Conservation (phyloP, 129 eudicot genomes). For the Centrapalus pauciflorus region DNA sequence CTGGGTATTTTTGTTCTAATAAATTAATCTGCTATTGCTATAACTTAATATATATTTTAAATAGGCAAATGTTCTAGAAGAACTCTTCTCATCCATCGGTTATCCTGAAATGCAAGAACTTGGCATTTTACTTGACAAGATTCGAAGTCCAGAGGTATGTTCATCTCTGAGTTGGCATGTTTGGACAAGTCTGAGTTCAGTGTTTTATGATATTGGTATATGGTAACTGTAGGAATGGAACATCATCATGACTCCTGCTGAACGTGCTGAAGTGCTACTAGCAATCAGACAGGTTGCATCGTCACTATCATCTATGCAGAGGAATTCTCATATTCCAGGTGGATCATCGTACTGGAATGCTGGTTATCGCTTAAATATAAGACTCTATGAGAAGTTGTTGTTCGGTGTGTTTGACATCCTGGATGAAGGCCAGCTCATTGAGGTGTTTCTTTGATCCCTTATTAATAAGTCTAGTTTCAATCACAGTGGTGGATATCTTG, state of each 20-base stretch:
- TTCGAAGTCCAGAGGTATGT: constrained; percentile 64
- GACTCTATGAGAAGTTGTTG: constrained; percentile 83
- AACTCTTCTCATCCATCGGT: constrained; percentile 49
- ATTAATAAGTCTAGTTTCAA: constrained; percentile 5
- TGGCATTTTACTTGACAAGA: constrained; percentile 58
- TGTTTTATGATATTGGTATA: background rate
- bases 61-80: constrained; percentile 81
- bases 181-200: background rate
- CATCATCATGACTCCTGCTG: constrained; percentile 55
- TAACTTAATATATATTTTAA: constrained; percentile 18
- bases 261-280: constrained; percentile 58
- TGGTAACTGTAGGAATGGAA: constrained; percentile 70
- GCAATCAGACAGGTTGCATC: constrained; percentile 64
- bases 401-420: constrained; percentile 77
- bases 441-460: constrained; percentile 35
- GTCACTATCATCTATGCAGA: constrained; percentile 47
- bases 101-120: constrained; percentile 51
- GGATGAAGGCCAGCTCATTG: constrained; percentile 83
- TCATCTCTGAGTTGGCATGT: constrained; percentile 6
- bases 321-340: constrained; percentile 51
- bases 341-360: constrained; percentile 65
- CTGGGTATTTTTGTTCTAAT: background rate
- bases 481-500: background rate
- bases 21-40: background rate
- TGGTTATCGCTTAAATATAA: constrained; percentile 69